A percentile compares a stretch with the other conserved stretches of the same genome.
Conservation (phyloP, 331 rosid species). For the Telfairia occidentalis region DNA sequence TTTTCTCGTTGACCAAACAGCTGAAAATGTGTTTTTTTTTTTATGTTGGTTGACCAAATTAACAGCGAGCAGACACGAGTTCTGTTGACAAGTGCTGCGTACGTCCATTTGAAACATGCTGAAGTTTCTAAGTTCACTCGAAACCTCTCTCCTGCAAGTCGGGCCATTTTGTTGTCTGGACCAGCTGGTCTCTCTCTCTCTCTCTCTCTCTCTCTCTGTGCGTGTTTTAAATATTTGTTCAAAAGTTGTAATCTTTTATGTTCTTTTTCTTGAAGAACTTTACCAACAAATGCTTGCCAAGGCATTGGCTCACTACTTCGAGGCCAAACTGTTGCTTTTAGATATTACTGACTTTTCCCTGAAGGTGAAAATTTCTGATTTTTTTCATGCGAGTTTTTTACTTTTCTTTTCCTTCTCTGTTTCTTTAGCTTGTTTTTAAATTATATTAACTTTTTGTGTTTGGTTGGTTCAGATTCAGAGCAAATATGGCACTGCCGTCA, state of each 20-base stretch:
- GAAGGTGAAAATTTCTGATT: constrained; percentile 29
- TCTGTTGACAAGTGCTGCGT: constrained; percentile 68
- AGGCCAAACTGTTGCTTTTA: constrained; percentile 79
- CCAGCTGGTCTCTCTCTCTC: constrained; percentile 71
- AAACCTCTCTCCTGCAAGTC: constrained; percentile 84
- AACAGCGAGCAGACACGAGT: constrained; percentile 81
- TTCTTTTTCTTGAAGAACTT: constrained; percentile 36
- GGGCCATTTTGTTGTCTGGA: constrained; percentile 82
- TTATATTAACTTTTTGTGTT: not conserved
- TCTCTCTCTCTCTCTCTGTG: not conserved
- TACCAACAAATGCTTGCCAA: constrained; percentile 95
- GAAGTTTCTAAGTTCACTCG: constrained; percentile 71
- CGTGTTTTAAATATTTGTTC: not conserved
- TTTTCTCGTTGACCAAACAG: not conserved
- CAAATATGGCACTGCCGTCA: constrained; percentile 61
- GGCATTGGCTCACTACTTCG: constrained; percentile 93
- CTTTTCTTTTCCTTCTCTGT: not conserved
- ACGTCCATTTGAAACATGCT: constrained; percentile 58
- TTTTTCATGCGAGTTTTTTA: not conserved
- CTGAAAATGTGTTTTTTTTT: not conserved
- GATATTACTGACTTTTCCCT: constrained; percentile 78
- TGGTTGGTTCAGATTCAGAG: constrained; percentile 60
- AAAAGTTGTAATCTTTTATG: not conserved
- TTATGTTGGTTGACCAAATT: not conserved
- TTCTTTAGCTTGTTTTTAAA: not conserved